Evolutionary conservation across 768 basidiomycete species (phyloP).

Genomic region (Termitomyces sp.): DNA sequence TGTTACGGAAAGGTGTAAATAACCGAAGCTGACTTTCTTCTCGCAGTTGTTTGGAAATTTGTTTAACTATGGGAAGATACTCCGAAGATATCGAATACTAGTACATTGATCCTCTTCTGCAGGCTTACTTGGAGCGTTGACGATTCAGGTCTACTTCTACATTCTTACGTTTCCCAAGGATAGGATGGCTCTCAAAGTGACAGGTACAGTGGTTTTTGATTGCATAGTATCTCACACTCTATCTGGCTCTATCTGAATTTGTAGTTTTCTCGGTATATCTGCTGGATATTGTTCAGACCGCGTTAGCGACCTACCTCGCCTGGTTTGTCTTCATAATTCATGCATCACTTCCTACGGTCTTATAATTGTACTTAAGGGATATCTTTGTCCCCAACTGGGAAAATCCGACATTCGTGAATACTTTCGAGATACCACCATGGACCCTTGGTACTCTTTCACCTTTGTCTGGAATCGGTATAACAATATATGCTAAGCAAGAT

Average conservation of each 20-base stretch:
- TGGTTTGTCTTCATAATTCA: background rate
- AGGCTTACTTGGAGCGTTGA: background rate
- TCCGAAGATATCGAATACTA: background rate
- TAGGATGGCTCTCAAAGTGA: background rate
- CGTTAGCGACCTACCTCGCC: background rate
- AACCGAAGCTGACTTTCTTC: background rate
- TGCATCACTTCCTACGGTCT: too few relatives aligned
- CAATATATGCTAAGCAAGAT: background rate
- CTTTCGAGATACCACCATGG: background rate
- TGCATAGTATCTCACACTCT: constrained; percentile 1
- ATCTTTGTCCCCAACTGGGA: background rate
- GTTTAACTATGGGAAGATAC: background rate
- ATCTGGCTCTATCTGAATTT: background rate
- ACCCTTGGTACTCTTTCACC: background rate
- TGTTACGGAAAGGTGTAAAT: background rate
- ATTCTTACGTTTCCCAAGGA: background rate
- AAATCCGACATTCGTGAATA: background rate
- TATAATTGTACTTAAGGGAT: background rate
- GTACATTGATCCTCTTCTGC: background rate
- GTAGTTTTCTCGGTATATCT: background rate
- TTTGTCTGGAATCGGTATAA: background rate
- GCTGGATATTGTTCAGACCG: background rate
- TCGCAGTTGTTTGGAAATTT: background rate
- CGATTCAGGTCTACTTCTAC: constrained; percentile 1
- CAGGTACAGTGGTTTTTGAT: background rate